Conservation (phyloP, 441 rosid genomes). For the Bocquillonia castaneifolia region DNA sequence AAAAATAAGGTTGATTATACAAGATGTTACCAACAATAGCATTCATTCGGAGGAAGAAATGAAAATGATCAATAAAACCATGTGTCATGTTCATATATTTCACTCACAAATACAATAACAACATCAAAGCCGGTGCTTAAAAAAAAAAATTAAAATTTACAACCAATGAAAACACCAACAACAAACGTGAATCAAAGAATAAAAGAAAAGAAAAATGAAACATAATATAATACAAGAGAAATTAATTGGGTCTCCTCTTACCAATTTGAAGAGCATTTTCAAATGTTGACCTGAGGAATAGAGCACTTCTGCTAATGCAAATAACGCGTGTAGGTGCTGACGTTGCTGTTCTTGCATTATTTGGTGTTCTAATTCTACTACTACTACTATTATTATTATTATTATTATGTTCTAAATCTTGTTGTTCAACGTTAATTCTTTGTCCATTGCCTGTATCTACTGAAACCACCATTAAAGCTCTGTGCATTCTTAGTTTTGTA, state of each 20-base stretch:
- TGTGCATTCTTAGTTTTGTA: constrained; percentile 27
- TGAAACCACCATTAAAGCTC: constrained; percentile 35
- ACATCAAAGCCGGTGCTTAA: too few relatives aligned
- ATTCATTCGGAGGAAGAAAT: too few relatives aligned
- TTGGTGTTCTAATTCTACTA: constrained; percentile 2
- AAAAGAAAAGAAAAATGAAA: not conserved
- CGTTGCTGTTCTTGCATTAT: not conserved
- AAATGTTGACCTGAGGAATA: constrained; percentile 31
- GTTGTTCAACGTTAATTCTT: not conserved
- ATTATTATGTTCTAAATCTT: not conserved
- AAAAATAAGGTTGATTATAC: too few relatives aligned
- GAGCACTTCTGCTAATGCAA: constrained; percentile 34
- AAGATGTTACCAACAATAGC: too few relatives aligned
- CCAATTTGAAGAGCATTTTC: constrained; percentile 17
- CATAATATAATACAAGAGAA: not conserved
- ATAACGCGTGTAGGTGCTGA: constrained; percentile 26
- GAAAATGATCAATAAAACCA: too few relatives aligned
- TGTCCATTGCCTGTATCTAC: constrained; percentile 19
- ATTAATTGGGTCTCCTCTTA: constrained; percentile 15
- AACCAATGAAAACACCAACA: not conserved
- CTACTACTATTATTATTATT: not conserved
- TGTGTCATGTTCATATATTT: too few relatives aligned
- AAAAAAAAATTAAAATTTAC: too few relatives aligned
- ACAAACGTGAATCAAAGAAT: constrained; percentile 2
- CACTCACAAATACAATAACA: too few relatives aligned